Base-by-base conservation (phyloP, 768 basidiomycete genomes). In the Termitomyces bulborhizus region DNA sequence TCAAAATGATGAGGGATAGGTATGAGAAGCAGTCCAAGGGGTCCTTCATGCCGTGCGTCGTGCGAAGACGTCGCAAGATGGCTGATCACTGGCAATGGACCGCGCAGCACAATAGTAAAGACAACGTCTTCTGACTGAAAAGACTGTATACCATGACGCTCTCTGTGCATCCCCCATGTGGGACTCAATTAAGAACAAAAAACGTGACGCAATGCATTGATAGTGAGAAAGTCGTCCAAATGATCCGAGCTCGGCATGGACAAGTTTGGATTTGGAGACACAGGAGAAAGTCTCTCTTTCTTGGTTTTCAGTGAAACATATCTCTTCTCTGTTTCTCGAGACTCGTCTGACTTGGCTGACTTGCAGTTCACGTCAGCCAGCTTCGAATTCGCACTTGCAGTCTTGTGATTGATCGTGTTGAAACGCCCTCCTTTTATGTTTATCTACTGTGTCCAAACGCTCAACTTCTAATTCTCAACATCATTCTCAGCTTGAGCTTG, bases 381-480 rank as follows among this genome's bases (percentile, higher is more conserved):
- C 34, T 48, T 48, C 24, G 34, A 24, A 24, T 32, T 47, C n/a
- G 42, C 24, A 13, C 43, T 24, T 27, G 40, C 32, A 36, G 47
- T 18, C 47, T 37, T 55, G 31, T 50, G 54, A 56, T 51, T 56
- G 55, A 56, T 56, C 42, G 13, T 24, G 39, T 39, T n/a, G 34
- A 39, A 45, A 32, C 15, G 32, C 9, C 34, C 39, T 37, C 54
- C 47, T 51, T 56, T 51, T 39, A 56, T 51, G 48, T 50, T 36
- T 43, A 44, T 45, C 9, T 42, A 26, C 21, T 16, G 47, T 43
- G 48, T 50, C 12, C 21, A 55, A 55, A 34, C 54, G 12, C 9
- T 16, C 40, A 13, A 21, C 21, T 34, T 24, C 11, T 26, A 8
- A 27, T n/a, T 31, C 49, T 12, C n/a, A 34, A 16, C 46, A 43